A percentile compares a stretch with the other conserved stretches of the same genome.
Conservation (phyloP, 2,329 filamentous ascomycete species). For the Venturia pyrina region DNA sequence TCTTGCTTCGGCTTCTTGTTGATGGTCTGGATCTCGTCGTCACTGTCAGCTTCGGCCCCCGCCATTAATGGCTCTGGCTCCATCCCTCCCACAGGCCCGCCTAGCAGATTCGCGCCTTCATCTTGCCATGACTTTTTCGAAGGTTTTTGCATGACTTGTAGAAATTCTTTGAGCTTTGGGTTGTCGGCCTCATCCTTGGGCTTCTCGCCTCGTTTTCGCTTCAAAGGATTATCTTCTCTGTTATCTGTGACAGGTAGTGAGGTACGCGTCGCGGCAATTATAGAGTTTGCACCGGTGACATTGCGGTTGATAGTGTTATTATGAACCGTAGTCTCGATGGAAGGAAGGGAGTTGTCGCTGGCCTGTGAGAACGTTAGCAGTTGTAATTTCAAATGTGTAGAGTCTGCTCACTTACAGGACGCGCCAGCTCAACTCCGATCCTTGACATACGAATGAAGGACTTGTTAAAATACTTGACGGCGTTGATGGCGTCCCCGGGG, state of each 20-base stretch:
- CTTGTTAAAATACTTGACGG: slow-evolving; percentile 91
- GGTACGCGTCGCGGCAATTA: not conserved
- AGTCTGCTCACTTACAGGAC: slow-evolving; percentile 50
- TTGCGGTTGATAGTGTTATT: not conserved
- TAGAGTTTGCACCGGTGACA: not conserved
- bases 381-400: slow-evolving; percentile 13
- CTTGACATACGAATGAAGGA: slow-evolving; percentile 94
- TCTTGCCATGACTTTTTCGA: slow-evolving; percentile 57
- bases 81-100: not conserved
- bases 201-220: slow-evolving; percentile 55
- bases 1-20: slow-evolving; percentile 33
- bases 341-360: slow-evolving; percentile 8
- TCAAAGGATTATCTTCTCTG: slow-evolving; percentile 35
- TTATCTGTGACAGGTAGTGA: slow-evolving; percentile 1
- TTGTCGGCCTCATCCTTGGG: slow-evolving; percentile 45
- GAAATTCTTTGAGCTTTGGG: slow-evolving; percentile 75
- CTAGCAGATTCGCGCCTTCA: slow-evolving; percentile 30
- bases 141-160: slow-evolving; percentile 67
- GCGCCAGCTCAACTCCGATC: slow-evolving; percentile 80
- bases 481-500: slow-evolving; percentile 66
- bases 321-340: not conserved
- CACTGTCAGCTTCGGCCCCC: slow-evolving; percentile 42
- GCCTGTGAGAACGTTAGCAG: slow-evolving; percentile 1
- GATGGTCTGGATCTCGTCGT: slow-evolving; percentile 64
- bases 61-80: not conserved